Evolutionary conservation across 2,329 filamentous ascomycete species (phyloP), one percentile per base, ranked within the genome.

Genomic region (Karstenula rhodostoma): DNA sequence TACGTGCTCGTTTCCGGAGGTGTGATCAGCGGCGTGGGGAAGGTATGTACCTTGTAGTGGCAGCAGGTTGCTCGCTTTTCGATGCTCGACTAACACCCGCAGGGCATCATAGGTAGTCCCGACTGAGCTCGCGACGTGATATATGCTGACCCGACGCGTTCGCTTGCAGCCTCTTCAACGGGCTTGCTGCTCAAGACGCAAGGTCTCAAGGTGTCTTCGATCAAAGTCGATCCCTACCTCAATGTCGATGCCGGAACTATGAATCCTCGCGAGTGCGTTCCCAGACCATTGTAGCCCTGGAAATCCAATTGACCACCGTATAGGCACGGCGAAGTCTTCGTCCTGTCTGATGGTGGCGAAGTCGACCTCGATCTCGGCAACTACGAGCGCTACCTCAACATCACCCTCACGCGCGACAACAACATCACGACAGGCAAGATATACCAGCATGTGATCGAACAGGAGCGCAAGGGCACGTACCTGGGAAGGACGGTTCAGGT

Each of bases 361-460:
- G 86, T 89, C 64, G 89, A 92, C 73, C 85, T 92, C 60, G 90
- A 92, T 75, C 83, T 92, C 35, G 90, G 90, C 66, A 92, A 92
- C 78, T 92, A 91, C 79, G 90, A 92, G 77, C 86, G 90, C 46
- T 96, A 96, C 76, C 88, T 97, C 57, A 89, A 90, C 73, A 89
- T 94, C 66, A 91, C 89, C 57, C 85, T 98, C 62, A 92, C 88
- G 9, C 85, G 89, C 63, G 93, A 97, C 70, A 93, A 94, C 83
- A 98, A 98, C 80, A 96, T 99, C 79, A 99, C 95, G 3, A 97
- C 94, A 6, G 95, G 95, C 75, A 97, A 98, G 83, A 93, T 98
- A 69, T 98, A 97, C 81, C 86, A 92, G 73, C 88, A 91, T 71
- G 94, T 97, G 56, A 93, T 97, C 71, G 87, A 93, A 73, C 88